Evolutionary conservation across 1,284 basidiomycete species (phyloP), one percentile per base, ranked within the genome.

Genomic region (Puccinia horiana): DNA sequence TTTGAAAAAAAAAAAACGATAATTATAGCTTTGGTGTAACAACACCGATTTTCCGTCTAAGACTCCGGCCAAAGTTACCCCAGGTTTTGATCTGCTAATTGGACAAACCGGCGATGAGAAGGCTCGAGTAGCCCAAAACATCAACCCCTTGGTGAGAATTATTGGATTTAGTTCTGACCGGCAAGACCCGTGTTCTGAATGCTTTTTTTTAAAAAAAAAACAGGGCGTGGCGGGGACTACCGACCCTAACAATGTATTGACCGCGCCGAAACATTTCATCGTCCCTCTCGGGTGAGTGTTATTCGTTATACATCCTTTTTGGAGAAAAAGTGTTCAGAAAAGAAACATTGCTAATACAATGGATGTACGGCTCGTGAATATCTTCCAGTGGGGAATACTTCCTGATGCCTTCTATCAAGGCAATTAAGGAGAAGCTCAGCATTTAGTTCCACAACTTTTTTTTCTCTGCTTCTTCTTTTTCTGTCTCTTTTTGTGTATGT

Each of bases 71-170:
- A 82, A 76, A 67, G 61, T 76, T 18, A 82, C 73, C 9, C 61
- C 81, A 4, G 81, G 81, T 26, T 76, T 76, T 37, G 81, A 82
- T 61, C 54, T 82, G 47, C 52, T 82, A 20, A 82, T 82, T 54
- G 81, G 81, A 40, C 73, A 76, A 56, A 76, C 73, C 16, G 16
- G 47, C 29, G 56, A 70, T 49, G 61, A 40, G n/a, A 63, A 18
- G 26, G 63, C 81, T 76, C 73, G 81, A 37, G 67, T 52, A n/a
- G 73, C 81, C 16, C 73, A 76, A 65, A 82, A 82, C 37, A 82
- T 82, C 37, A 70, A 49, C 16, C 73, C 81, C 49, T 49, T 69
- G 49, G 61, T 69, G 35, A 75, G 52, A 23, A 67, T 11, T n/a
- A n/a, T n/a, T n/a, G n/a, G n/a, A n/a, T n/a, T n/a, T n/a, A n/a